Conservation (phyloP, 2,329 filamentous ascomycete genomes). For the Cordyceps tenuipes region DNA sequence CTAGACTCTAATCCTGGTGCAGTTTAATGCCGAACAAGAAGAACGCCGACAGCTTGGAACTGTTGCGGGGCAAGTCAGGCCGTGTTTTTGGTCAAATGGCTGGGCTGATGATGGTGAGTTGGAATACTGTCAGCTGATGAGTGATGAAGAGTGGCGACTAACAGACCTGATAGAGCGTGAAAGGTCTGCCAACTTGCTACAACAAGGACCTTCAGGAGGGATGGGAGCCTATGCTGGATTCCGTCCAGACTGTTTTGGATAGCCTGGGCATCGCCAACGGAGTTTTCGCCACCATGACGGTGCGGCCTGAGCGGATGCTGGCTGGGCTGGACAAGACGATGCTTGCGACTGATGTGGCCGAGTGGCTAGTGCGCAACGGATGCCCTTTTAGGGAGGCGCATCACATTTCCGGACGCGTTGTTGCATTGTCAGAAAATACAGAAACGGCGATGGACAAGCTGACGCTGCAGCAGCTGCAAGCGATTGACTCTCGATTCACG, state of each 20-base stretch:
- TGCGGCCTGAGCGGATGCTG: constrained; percentile 61
- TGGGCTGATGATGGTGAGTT: constrained; percentile 54
- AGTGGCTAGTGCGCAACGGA: constrained; percentile 53
- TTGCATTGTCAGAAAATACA: constrained; percentile 59
- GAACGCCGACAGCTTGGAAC: constrained; percentile 64
- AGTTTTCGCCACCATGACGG: constrained; percentile 57
- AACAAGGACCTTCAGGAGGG: constrained; percentile 74
- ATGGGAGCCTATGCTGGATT: constrained; percentile 67
- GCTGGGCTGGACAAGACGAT: constrained; percentile 65
- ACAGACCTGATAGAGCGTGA: constrained; percentile 33
- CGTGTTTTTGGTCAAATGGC: constrained; percentile 74
- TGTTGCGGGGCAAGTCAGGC: constrained; percentile 68
- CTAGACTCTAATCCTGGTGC: constrained; percentile 27
- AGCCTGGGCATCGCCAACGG: constrained; percentile 68
- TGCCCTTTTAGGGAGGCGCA: constrained; percentile 73
- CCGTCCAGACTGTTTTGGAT: constrained; percentile 64
- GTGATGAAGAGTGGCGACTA: constrained; percentile 21
- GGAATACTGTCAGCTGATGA: constrained; percentile 18
- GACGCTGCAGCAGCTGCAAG: constrained; percentile 56
- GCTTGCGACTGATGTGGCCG: constrained; percentile 60
- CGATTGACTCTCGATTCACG: constrained; percentile 57
- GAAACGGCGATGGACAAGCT: constrained; percentile 61
- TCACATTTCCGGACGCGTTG: constrained; percentile 64
- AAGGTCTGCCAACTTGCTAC: constrained; percentile 62
- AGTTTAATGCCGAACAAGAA: constrained; percentile 54